Conservation (phyloP, 306 rosid species). For the Fragaria vesca region DNA sequence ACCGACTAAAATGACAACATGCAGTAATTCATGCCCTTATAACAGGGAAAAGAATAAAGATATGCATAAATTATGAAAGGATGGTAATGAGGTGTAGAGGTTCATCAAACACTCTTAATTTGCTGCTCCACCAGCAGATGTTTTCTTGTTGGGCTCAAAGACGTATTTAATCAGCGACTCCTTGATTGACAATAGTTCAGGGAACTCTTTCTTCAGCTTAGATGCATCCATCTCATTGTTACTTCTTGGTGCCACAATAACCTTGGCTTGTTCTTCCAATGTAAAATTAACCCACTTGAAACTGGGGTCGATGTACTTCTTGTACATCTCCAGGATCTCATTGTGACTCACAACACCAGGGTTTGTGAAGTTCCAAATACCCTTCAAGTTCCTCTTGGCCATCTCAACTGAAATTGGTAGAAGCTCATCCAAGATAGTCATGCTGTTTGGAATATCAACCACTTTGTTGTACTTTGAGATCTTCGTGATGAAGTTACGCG, state of each 20-base stretch:
- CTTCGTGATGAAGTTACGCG: slow-evolving; percentile 58
- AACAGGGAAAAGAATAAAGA: slow-evolving; percentile 5
- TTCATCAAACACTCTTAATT: slow-evolving; percentile 12
- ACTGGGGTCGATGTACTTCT: slow-evolving; percentile 43
- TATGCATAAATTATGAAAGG: background rate
- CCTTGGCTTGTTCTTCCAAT: slow-evolving; percentile 44
- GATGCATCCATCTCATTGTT: slow-evolving; percentile 49
- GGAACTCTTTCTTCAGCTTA: slow-evolving; percentile 51
- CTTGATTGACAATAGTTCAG: slow-evolving; percentile 41
- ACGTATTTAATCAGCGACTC: slow-evolving; percentile 51
- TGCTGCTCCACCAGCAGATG: slow-evolving; percentile 24
- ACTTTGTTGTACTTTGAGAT: slow-evolving; percentile 46
- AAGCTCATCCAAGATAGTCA: slow-evolving; percentile 60
- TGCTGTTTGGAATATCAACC: slow-evolving; percentile 49
- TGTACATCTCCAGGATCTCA: slow-evolving; percentile 68
- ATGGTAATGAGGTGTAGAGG: slow-evolving; percentile 3
- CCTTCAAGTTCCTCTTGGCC: slow-evolving; percentile 51
- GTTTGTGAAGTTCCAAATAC: slow-evolving; percentile 63
- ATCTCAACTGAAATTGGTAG: slow-evolving; percentile 59
- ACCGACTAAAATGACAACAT: background rate
- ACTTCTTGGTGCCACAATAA: slow-evolving; percentile 42
- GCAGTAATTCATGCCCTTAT: background rate
- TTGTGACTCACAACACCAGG: slow-evolving; percentile 56
- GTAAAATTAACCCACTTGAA: slow-evolving; percentile 53
- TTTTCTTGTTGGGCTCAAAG: slow-evolving; percentile 45